Evolutionary conservation across 2,329 filamentous ascomycete species (phyloP).

Genomic region (Fusarium coicis): DNA sequence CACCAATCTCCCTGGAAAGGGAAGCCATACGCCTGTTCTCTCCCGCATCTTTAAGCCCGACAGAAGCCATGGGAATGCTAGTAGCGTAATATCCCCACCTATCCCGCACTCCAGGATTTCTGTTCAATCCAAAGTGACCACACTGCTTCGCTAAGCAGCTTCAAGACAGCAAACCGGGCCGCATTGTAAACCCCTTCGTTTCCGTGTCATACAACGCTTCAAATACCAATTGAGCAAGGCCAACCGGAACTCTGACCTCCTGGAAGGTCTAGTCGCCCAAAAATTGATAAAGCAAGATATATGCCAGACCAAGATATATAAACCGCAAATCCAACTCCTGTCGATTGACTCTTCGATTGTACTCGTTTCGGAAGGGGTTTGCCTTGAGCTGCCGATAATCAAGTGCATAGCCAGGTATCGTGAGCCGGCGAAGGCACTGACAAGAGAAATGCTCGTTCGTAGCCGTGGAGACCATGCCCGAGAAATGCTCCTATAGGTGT

Average conservation of each 20-base stretch:
- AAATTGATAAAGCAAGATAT: constrained; percentile 30
- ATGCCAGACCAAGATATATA: constrained; percentile 29
- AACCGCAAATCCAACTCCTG: constrained; percentile 31
- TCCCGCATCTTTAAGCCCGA: constrained; percentile 14
- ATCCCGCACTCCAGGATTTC: constrained; percentile 9
- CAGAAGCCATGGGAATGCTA: constrained; percentile 30
- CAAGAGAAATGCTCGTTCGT: constrained; percentile 15
- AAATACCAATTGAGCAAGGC: constrained; percentile 27
- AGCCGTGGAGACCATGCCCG: constrained; percentile 20
- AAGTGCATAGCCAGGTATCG: constrained; percentile 14
- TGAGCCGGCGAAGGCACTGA: constrained; percentile 23
- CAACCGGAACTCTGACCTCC: constrained; percentile 28
- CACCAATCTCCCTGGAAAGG: constrained; percentile 36
- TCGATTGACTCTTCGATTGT: constrained; percentile 10
- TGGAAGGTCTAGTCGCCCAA: constrained; percentile 35
- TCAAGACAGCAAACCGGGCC: constrained; percentile 9
- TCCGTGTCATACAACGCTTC: constrained; percentile 30
- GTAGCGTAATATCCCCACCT: constrained; percentile 14
- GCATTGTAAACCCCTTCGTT: constrained; percentile 19
- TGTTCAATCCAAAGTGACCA: constrained; percentile 15
- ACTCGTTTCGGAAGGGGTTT: constrained; percentile 17
- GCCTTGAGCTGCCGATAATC: constrained; percentile 13
- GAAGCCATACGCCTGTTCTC: constrained; percentile 37
- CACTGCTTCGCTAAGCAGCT: constrained; percentile 12
- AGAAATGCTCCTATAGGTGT: constrained; percentile 31